phyloP scores from a whole-genome alignment of 2,329 filamentous ascomycete genomes.

The Talaromyces sp. region DNA sequence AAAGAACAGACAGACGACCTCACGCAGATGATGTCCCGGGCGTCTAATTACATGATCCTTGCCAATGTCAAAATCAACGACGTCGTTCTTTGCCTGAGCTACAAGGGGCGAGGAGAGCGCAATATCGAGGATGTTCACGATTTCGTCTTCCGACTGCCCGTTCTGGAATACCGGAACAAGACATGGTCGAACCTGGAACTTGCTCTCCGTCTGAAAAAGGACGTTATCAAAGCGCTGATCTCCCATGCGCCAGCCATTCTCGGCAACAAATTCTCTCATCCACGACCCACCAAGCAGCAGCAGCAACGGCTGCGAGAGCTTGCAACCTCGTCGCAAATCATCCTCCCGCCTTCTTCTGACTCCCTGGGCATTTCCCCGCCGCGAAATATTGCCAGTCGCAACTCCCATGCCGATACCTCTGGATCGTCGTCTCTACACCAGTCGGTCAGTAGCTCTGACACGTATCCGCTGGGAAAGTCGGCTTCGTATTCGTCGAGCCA shows the following conservation, averaged over 20 bases:
- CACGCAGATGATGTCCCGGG: slow-evolving; percentile 91
- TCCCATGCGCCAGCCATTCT: slow-evolving; percentile 95
- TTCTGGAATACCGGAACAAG: slow-evolving; percentile 95
- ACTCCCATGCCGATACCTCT: slow-evolving; percentile 15
- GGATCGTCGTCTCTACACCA: slow-evolving; percentile 28
- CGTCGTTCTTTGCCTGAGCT: slow-evolving; percentile 90
- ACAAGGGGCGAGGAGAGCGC: slow-evolving; percentile 91
- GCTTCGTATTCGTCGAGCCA: slow-evolving; percentile 30
- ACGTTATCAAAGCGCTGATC: slow-evolving; percentile 88
- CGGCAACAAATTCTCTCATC: slow-evolving; percentile 91
- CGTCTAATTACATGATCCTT: slow-evolving; percentile 96
- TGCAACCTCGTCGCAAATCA: slow-evolving; percentile 68
- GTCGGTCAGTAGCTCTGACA: slow-evolving; percentile 28
- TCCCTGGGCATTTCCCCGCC: slow-evolving; percentile 21
- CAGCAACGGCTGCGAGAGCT: slow-evolving; percentile 75
- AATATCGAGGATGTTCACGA: slow-evolving; percentile 97
- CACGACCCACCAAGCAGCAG: slow-evolving; percentile 75
- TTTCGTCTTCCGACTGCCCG: slow-evolving; percentile 92
- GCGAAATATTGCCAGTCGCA: slow-evolving; percentile 30
- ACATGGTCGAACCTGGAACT: slow-evolving; percentile 98
- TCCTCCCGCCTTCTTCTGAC: slow-evolving; percentile 40
- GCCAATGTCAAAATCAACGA: slow-evolving; percentile 92
- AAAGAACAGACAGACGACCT: slow-evolving; percentile 77
- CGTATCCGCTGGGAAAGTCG: slow-evolving; percentile 32
- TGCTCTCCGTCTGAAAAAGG: slow-evolving; percentile 86